Evolutionary conservation across 331 rosid genomes (phyloP), one percentile per base, ranked within the genome.

Genomic region (Cucumis variabilis): DNA sequence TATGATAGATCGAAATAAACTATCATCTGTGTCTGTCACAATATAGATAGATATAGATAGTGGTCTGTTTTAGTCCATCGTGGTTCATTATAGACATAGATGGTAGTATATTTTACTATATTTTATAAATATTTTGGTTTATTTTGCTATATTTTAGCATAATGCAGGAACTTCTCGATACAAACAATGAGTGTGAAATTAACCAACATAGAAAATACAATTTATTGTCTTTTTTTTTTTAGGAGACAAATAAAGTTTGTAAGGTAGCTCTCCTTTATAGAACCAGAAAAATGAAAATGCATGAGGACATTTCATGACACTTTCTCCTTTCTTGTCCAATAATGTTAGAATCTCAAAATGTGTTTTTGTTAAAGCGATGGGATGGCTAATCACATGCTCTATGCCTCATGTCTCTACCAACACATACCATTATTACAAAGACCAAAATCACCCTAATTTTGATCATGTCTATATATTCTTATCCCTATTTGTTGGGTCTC

Each of bases 321-420:
- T 79, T 27, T 79, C 84, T 30, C 16, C 67, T 79, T 53, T 79
- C 84, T 27, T 79, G 67, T 79, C 67, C 46, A 51, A 51, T 50
- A 25, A n/a, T 51, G 63, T 23, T 79, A 17, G 9, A 25, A 51
- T 50, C 51, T 78, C 41, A 48, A 78, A 72, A 12, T 75, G 58
- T 5, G 20, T 50, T 78, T n/a, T 24, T 15, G 65, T 23, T 50
- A 50, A 50, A 78, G 63, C 82, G 48, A 77, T 77, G 37, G 62
- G 25, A 48, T n/a, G 83, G 63, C 33, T 46, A 13, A 77, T 30
- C 84, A 79, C 68, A 79, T 79, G 84, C 67, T 2, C 25, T 63
- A 24, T 51, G 48, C 6, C 68, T 25, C 4, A 25, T 53, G 84
- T 79, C 46, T 79, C 84, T 33, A 14, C 67, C 24, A 53, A 53